Evolutionary conservation across 148 eudicot genomes (phyloP).

Genomic region (Simmondsia chinensis): DNA sequence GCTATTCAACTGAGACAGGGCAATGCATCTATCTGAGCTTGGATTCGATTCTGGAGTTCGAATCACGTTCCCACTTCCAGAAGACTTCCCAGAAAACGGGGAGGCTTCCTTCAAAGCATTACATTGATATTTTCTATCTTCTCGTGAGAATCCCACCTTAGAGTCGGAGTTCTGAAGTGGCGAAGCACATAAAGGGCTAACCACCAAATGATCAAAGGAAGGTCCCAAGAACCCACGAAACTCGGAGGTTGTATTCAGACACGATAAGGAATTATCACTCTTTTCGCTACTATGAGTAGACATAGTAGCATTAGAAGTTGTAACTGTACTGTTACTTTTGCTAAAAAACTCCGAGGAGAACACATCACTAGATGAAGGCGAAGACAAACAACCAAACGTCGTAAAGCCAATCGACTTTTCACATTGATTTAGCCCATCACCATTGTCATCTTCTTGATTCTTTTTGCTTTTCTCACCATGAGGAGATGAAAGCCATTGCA

Average conservation of each 20-base stretch:
- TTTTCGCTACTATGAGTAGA: slow-evolving; percentile 10
- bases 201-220: slow-evolving; percentile 20
- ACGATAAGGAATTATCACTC: slow-evolving; percentile 13
- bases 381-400: slow-evolving; percentile 11
- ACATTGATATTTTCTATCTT: slow-evolving; percentile 11
- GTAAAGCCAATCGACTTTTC: slow-evolving; percentile 1
- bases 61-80: slow-evolving; percentile 49
- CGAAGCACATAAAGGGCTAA: slow-evolving; percentile 11
- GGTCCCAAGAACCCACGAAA: slow-evolving; percentile 21
- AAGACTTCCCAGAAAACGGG: slow-evolving; percentile 21
- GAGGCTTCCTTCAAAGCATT: slow-evolving; percentile 16
- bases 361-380: slow-evolving; percentile 27
- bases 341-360: slow-evolving; percentile 19
- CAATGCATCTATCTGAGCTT: slow-evolving; percentile 25
- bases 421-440: slow-evolving; percentile 2
- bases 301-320: slow-evolving; percentile 10
- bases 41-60: slow-evolving; percentile 55
- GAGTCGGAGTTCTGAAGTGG: slow-evolving; percentile 8
- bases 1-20: slow-evolving; percentile 19
- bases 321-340: slow-evolving; percentile 13
- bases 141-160: slow-evolving; percentile 12
- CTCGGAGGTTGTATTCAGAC: slow-evolving; percentile 18
- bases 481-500: slow-evolving; percentile 59
- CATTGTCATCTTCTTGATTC: slow-evolving; percentile 5
- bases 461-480: slow-evolving; percentile 22